Evolutionary conservation across 768 basidiomycete species (phyloP), one percentile per base, ranked within the genome.

Genomic region (Leccinum barrowsii): DNA sequence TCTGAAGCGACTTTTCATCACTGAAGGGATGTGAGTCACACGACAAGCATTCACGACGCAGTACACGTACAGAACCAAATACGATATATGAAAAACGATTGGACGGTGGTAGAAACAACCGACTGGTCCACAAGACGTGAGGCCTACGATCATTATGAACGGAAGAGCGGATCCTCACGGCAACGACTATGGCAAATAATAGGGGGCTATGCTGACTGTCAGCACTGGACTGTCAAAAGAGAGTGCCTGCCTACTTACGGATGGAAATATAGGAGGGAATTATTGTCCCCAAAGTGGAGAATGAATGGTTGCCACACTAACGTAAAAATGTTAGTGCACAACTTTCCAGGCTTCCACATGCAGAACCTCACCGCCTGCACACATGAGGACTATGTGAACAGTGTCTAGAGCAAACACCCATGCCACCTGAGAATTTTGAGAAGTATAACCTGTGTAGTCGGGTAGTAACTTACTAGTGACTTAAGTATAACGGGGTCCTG

Each of bases 21-120:
- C 65, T 68, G 24, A 53, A 26, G 6, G 3, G 5, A 6, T 21
- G 17, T 62, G 24, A 56, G 46, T 34, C 50, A 21, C 50, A 19
- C 19, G 42, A 44, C 17, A 44, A 44, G 8, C n/a, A 19, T 44
- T 11, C 11, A 7, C 19, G 11, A 11, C n/a, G 40, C n/a, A 8
- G 10, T 32, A 22, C 40, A 68, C 67, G 22, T 57, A 65, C 67
- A 32, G 15, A 10, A 58, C 68, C 64, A 69, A 42, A 70, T 63
- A 13, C 66, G 63, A 56, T 58, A 68, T 57, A 67, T 67, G 63
- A 70, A 69, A 56, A 63, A 68, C 21, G 63, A 63, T 46, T 68
- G 65, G 30, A 67, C 63, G 6, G 68, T 50, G 47, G 52, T 54
- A 19, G 63, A 63, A 61, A 69, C 59, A 3, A 50, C 34, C 10